phyloP scores from a whole-genome alignment of 2,329 filamentous ascomycete genomes.

The Arthrobotrys iridis region DNA sequence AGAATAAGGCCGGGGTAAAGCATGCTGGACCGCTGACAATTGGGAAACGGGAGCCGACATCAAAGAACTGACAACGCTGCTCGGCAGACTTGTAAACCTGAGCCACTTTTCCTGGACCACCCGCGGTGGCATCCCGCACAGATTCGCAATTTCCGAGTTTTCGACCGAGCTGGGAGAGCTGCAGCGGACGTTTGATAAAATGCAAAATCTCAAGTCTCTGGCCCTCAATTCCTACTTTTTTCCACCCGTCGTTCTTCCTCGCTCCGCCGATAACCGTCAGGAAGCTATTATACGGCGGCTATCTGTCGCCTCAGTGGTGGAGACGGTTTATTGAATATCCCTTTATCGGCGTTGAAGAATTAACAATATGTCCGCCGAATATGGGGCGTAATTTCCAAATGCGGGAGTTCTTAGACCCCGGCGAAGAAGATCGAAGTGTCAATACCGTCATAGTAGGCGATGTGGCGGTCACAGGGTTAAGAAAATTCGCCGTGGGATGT shows the following conservation, averaged over 20 bases:
- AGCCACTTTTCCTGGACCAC: conserved; percentile 1
- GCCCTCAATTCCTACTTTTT: background rate
- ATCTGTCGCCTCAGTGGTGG: conserved; percentile 1
- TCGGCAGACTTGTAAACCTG: background rate
- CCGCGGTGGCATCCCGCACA: background rate
- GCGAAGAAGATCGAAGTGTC: background rate
- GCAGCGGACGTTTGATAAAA: background rate
- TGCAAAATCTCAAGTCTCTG: background rate
- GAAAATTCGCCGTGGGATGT: background rate
- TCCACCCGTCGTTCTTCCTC: conserved; percentile 31
- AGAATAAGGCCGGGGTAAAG: background rate
- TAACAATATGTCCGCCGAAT: background rate
- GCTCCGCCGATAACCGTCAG: background rate
- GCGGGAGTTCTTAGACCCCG: background rate
- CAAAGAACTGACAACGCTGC: background rate
- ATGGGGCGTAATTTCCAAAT: background rate
- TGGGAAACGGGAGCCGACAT: background rate
- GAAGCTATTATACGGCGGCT: background rate
- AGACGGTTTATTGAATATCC: conserved; percentile 1
- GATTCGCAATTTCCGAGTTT: background rate
- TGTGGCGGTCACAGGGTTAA: conserved; percentile 2
- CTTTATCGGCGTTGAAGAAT: background rate
- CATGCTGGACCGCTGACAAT: background rate
- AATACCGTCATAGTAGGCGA: background rate
- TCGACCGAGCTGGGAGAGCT: background rate